These are phyloP conservation scores for Acanthochlamys bracteata DNA, from an alignment of 106 monocot species.

Conservation along the genomic window DNA sequence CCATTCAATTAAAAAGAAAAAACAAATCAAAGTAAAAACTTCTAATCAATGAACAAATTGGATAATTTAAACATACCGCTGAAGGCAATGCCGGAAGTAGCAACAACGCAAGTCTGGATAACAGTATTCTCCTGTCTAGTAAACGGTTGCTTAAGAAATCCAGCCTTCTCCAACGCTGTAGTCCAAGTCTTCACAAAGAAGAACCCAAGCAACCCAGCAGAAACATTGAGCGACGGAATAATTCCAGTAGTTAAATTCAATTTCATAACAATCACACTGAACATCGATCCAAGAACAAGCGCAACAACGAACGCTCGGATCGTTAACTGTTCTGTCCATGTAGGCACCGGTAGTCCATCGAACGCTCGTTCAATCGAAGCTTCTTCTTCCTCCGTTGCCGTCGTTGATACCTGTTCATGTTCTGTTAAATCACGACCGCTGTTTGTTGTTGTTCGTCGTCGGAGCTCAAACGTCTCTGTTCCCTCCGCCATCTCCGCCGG, in stretches of 20 bases:
- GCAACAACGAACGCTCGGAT: not conserved
- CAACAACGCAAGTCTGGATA: conserved; percentile 46
- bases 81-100: conserved; percentile 35
- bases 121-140: conserved; percentile 48
- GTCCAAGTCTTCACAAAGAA: conserved; percentile 41
- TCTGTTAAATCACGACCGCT: no score
- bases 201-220: conserved; percentile 36
- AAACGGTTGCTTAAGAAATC: conserved; percentile 25
- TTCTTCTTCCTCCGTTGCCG: not conserved
- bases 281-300: not conserved
- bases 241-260: conserved; percentile 40
- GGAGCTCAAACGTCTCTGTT: not conserved
- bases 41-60: no score
- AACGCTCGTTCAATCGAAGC: not conserved
- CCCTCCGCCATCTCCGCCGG: no score
- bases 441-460: not conserved
- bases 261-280: conserved; percentile 36
- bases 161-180: conserved; percentile 15
- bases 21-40: no score
- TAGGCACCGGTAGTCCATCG: not conserved
- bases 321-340: conserved; percentile 5
- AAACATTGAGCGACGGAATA: conserved; percentile 42
- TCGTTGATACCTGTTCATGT: not conserved
- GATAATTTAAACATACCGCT: conserved; percentile 27
- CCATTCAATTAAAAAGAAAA: no score